These are phyloP conservation scores for Pseudogymnoascus sp. DNA, from an alignment of 2,329 filamentous ascomycete species.

Conservation along the genomic window DNA sequence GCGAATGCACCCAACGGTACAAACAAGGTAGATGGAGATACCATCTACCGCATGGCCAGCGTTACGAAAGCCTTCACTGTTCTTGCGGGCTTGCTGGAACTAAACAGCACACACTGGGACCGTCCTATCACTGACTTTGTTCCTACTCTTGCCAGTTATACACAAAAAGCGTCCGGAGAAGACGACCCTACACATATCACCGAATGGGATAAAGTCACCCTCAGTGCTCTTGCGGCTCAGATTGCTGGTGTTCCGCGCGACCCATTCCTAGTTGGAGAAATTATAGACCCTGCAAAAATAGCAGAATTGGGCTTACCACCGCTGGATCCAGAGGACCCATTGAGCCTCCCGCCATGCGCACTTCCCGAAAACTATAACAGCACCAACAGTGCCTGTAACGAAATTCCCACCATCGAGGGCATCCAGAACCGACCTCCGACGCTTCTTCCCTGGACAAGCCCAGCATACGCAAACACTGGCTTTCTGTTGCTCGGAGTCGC, in stretches of 20 bases:
- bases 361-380: constrained; percentile 6
- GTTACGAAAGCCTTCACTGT: constrained; percentile 33
- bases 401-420: constrained; percentile 16
- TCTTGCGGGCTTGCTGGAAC: constrained; percentile 30
- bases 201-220: constrained; percentile 29
- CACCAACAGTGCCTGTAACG: background rate
- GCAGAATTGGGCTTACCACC: background rate
- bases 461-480: constrained; percentile 42
- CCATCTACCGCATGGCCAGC: constrained; percentile 36
- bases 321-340: constrained; percentile 10
- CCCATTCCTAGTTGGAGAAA: constrained; percentile 18
- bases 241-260: constrained; percentile 25
- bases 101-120: constrained; percentile 30
- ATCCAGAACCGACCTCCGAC: constrained; percentile 30
- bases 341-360: constrained; percentile 12
- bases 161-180: background rate
- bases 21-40: constrained; percentile 32
- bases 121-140: constrained; percentile 26
- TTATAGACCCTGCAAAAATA: constrained; percentile 5
- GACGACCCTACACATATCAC: constrained; percentile 19
- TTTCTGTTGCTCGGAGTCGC: constrained; percentile 38
- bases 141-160: constrained; percentile 22
- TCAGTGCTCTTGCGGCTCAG: constrained; percentile 27
- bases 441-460: constrained; percentile 36
- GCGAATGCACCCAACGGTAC: constrained; percentile 25